phyloP scores from a whole-genome alignment of 1,284 basidiomycete species.

The Ustilago lituana region DNA sequence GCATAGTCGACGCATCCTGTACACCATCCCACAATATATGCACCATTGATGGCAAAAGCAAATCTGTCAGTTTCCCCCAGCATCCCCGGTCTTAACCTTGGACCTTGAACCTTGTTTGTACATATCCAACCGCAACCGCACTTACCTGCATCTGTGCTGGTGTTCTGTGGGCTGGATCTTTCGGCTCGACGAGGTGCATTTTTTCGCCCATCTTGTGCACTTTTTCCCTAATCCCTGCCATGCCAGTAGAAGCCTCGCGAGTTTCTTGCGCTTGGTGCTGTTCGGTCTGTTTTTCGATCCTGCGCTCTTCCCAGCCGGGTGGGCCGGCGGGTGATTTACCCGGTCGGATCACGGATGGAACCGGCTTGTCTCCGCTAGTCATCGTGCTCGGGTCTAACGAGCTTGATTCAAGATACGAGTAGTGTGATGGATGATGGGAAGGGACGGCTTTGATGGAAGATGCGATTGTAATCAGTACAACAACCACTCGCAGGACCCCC shows the following conservation, averaged over 20 bases:
- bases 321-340: slow-evolving; percentile 51
- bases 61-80: background rate
- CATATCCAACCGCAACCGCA: background rate
- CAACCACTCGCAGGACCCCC: too few species aligned
- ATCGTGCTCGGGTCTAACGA: too few species aligned
- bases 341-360: slow-evolving; percentile 47
- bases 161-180: slow-evolving; percentile 36
- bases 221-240: slow-evolving; percentile 50
- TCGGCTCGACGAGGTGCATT: slow-evolving; percentile 53
- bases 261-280: slow-evolving; percentile 23
- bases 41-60: background rate
- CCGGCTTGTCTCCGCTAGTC: slow-evolving; percentile 17
- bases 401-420: too few species aligned
- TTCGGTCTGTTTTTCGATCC: slow-evolving; percentile 37
- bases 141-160: slow-evolving; percentile 51
- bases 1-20: slow-evolving; percentile 55
- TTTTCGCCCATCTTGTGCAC: slow-evolving; percentile 54
- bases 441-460: background rate
- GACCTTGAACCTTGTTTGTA: too few species aligned
- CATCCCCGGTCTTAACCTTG: too few species aligned
- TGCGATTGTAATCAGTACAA: too few species aligned
- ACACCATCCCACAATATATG: background rate
- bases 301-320: slow-evolving; percentile 52
- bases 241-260: slow-evolving; percentile 32
- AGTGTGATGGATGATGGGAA: background rate